Evolutionary conservation across 1,139 yeast genomes (phyloP), one percentile per base, ranked within the genome.

Genomic region (Pneumocystis sp.): DNA sequence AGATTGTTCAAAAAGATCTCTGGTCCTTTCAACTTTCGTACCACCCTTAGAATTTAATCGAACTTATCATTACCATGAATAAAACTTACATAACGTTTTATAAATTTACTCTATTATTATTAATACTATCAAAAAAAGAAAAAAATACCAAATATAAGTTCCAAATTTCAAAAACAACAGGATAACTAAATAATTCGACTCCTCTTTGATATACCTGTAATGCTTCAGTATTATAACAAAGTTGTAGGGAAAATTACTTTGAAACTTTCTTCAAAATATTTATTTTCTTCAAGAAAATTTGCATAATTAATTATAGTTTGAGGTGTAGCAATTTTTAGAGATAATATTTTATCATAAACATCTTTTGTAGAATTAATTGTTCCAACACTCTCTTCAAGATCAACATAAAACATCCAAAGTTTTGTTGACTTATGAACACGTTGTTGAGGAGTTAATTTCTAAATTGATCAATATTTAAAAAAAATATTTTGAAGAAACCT

Each of bases 391-490:
- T 88, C 95, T 29, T 86, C 79, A 37, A 89, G 74, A 71, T 89
- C 96, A 45, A 89, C 75, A 72, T 87, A 89, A 68, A 83, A 83
- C 7, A 82, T 76, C 96, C 96, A 90, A 3, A 89, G 74, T 66
- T 81, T 82, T 64, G 78, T 76, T 3, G 88, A 84, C 70, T 83
- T 85, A 71, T 82, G 84, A 3, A 86, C 71, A 35, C 89, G 75
- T 42, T 80, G 76, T 69, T 86, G 89, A 0, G 87, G 82, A 5
- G 85, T 77, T 1, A 79, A 67, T 0, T 77, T 25, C 57, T 50
- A 50, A 29, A 50, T 25, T 50, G 21, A 50, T 50, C 21, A 50
- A 3, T 50, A 50, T 29, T 25, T 25, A 25, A 50, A 50, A 1
- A 50, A 50, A 50, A 50, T 21, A 25, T 25, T 1, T 12, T 25